Evolutionary conservation across 345 rosid species (phyloP).

Genomic region (Durio zibethinus): DNA sequence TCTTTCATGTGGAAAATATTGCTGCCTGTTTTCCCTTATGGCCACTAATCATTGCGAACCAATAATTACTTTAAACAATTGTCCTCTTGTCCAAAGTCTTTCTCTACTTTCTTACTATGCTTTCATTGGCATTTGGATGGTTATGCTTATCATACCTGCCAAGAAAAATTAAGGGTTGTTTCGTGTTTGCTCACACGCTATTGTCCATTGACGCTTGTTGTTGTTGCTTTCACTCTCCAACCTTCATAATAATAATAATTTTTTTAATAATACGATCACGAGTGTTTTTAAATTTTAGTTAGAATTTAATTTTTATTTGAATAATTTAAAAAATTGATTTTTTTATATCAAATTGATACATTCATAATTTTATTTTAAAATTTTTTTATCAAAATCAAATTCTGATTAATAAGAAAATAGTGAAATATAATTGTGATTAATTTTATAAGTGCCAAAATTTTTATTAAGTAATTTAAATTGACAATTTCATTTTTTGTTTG

Average conservation of each 20-base stretch:
- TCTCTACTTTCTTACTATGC: not conserved
- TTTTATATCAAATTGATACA: no score
- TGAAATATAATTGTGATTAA: not conserved
- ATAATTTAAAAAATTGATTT: no score
- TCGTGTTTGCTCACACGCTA: not conserved
- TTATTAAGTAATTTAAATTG: no score
- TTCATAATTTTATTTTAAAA: no score
- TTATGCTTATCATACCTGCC: not conserved
- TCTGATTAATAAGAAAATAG: no score
- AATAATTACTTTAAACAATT: not conserved
- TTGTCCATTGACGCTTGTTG: not conserved
- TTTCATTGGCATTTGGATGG: not conserved
- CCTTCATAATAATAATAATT: not conserved
- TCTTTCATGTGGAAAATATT: constrained; percentile 13
- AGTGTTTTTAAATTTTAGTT: no score
- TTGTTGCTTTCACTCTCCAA: not conserved
- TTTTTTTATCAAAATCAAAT: no score
- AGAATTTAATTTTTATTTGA: no score
- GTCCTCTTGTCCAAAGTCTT: not conserved
- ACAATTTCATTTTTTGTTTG: no score
- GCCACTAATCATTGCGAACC: not conserved
- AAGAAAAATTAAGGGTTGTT: not conserved
- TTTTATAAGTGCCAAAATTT: no score
- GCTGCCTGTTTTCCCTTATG: not conserved
- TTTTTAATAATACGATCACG: no score